Percentiles rank a stretch among this genome's conserved stretches.
phyloP scores from a whole-genome alignment of 2,329 filamentous ascomycete species.

The Arachnopeziza araneosa region DNA sequence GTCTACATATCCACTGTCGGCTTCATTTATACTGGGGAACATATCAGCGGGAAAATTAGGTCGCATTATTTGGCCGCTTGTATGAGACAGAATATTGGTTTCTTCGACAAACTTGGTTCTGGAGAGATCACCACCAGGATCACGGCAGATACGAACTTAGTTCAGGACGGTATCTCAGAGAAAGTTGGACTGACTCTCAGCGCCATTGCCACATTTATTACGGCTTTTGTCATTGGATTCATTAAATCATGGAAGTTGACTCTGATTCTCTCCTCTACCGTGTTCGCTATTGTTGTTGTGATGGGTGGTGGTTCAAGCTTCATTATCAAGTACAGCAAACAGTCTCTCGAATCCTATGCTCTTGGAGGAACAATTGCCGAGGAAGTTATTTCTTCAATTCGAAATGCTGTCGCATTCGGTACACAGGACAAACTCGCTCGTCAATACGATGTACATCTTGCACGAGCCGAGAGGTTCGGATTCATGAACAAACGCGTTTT shows the following conservation, averaged over 20 bases:
- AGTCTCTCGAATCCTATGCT: constrained; percentile 73
- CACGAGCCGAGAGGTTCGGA: constrained; percentile 68
- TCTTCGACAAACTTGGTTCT: constrained; percentile 87
- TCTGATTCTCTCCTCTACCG: constrained; percentile 75
- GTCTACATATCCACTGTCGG: constrained; percentile 78
- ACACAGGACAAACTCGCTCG: constrained; percentile 87
- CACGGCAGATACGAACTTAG: constrained; percentile 86
- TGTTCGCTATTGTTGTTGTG: constrained; percentile 70
- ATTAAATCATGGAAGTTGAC: constrained; percentile 91
- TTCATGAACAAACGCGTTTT: constrained; percentile 68
- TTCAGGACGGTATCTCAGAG: constrained; percentile 90
- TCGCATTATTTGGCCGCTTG: constrained; percentile 80
- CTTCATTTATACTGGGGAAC: constrained; percentile 83
- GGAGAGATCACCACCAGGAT: constrained; percentile 94
- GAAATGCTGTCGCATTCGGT: constrained; percentile 87
- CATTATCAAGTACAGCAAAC: constrained; percentile 76
- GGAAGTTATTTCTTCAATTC: constrained; percentile 88
- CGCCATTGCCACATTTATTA: constrained; percentile 75
- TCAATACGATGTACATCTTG: constrained; percentile 75
- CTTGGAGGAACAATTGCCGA: constrained; percentile 83
- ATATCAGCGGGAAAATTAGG: constrained; percentile 72
- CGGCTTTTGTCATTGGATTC: constrained; percentile 87
- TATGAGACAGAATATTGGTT: constrained; percentile 82
- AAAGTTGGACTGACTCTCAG: constrained; percentile 76
- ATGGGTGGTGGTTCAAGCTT: constrained; percentile 71